phyloP scores from a whole-genome alignment of 2,329 filamentous ascomycete species.

The Fusarium chuoi region DNA sequence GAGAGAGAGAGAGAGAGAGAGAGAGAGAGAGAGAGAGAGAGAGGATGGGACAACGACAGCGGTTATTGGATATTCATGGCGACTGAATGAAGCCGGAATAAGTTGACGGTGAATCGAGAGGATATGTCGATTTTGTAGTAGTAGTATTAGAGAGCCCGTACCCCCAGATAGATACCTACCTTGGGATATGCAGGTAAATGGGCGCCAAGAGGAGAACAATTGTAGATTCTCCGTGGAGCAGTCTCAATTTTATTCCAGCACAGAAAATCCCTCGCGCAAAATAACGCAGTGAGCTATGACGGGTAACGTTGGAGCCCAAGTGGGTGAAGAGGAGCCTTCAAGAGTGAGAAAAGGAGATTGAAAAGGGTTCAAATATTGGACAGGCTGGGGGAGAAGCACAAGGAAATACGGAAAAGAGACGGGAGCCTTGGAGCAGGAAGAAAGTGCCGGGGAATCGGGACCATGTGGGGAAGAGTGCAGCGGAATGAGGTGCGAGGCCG shows the following conservation, averaged over 20 bases:
- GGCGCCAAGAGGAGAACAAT: conserved; percentile 35
- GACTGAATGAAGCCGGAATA: conserved; percentile 14
- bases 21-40: neutral
- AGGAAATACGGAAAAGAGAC: conserved; percentile 27
- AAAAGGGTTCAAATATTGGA: conserved; percentile 27
- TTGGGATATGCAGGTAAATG: conserved; percentile 31
- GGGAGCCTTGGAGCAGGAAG: conserved; percentile 12
- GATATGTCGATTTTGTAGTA: conserved; percentile 20
- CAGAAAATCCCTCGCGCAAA: conserved; percentile 27
- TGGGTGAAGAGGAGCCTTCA: neutral
- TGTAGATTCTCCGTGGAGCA: conserved; percentile 5
- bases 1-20: no score
- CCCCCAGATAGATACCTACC: neutral
- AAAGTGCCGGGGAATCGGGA: conserved; percentile 37
- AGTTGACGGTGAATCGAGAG: conserved; percentile 6
- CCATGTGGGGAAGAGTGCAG: conserved; percentile 30
- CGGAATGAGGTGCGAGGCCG: conserved; percentile 5
- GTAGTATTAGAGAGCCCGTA: neutral
- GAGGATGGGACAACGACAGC: conserved; percentile 7
- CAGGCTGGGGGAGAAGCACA: conserved; percentile 7
- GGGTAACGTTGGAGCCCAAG: neutral
- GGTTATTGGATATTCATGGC: conserved; percentile 41
- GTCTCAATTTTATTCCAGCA: conserved; percentile 11
- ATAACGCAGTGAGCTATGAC: conserved; percentile 9
- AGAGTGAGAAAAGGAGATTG: conserved; percentile 7